These are phyloP conservation scores for Jimgerdemannia flammicorona DNA, from an alignment of 192 early-diverging fungal species.

Conservation along the genomic window DNA sequence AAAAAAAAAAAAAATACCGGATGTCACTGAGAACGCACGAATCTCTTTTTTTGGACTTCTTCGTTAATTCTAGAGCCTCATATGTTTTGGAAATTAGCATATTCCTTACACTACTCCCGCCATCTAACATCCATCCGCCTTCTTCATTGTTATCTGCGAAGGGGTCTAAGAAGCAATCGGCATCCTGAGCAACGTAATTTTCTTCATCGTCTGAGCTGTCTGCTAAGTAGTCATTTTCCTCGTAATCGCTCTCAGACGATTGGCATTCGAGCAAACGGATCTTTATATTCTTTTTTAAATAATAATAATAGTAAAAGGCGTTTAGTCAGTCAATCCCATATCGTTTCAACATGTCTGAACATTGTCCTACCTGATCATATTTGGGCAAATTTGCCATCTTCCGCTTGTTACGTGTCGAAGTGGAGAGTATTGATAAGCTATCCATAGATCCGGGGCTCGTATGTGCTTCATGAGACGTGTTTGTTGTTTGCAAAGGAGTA, in stretches of 20 bases:
- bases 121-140: constrained; percentile 10
- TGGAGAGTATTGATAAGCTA: neutral
- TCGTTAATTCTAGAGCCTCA: constrained; percentile 4
- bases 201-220: neutral
- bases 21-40: constrained; percentile 8
- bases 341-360: neutral
- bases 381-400: constrained; percentile 4
- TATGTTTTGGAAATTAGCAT: constrained; percentile 5
- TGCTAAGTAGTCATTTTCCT: constrained; percentile 2
- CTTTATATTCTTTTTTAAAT: constrained; percentile 12
- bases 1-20: constrained; percentile 9
- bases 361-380: constrained; percentile 9
- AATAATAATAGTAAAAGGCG: constrained; percentile 6
- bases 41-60: constrained; percentile 7
- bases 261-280: constrained; percentile 9
- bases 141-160: neutral
- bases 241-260: constrained; percentile 11
- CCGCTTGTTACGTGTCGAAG: constrained; percentile 8
- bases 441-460: neutral
- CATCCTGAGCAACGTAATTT: neutral
- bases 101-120: constrained; percentile 8
- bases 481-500: no score
- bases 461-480: no score
- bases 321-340: constrained; percentile 1
- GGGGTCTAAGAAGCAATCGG: neutral